Evolutionary conservation across 73 alveolate genomes (phyloP), one percentile per base, ranked within the genome.

Genomic region (Effrenium voratum): DNA sequence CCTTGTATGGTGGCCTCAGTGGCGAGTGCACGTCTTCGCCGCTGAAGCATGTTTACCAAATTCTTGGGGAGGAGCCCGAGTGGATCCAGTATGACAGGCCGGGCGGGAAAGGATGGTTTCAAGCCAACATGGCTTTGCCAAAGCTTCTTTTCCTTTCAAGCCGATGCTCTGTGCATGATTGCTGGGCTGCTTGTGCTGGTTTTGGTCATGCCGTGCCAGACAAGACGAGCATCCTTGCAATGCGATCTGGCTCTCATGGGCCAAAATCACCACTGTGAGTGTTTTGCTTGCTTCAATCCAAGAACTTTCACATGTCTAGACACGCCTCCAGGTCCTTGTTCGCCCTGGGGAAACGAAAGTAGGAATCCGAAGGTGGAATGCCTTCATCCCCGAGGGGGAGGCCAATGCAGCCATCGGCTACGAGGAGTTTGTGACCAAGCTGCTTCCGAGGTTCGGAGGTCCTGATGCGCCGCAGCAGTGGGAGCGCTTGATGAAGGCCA

Each of bases 371-470:
- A n/a, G 98, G 98, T 92, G 98, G 98, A 92, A 92, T 52, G 98
- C 98, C 46, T 92, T 92, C 81, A 92, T 92, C 90, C 98, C 98
- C 5, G 98, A 92, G 81, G 98, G 98, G 28, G 98, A 92, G 46
- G 98, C 98, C 40, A 92, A 92, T 73, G 98, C 98, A 10, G 98
- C 98, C 66, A 92, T 92, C 45, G 98, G 98, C 80, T 92, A 92
- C 66, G 98, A 92, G 80, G 98, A 92, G 72, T 92, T 92, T 52
- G 98, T 92, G n/a, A 75, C 82, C 40, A 92, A 92, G 68, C 38
- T 92, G 98, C 98, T 92, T 1, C 98, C 98, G 1, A 46, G 81
- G 38, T 92, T 92, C n/a, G 98, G 98, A 3, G 98, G 98, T 2
- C 92, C 98, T 28, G 81, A 72, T 41, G 98, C 98, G n/a, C 86